A percentile compares a stretch with the other conserved stretches of the same genome.
phyloP scores from a whole-genome alignment of 2,329 filamentous ascomycete genomes.

The Lecanoromycetidae sp. region DNA sequence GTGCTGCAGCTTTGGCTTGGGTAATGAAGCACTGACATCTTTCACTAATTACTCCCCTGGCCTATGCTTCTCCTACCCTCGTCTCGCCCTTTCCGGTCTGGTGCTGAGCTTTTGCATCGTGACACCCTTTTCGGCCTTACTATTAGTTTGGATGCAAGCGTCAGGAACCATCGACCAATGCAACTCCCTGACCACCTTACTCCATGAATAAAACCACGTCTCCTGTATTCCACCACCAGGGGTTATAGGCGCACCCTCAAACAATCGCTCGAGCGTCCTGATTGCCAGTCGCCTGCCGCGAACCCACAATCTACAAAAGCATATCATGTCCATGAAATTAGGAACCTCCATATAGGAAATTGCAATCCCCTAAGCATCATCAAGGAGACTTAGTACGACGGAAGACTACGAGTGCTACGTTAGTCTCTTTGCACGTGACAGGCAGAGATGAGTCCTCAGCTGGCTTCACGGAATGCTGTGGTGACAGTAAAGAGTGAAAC shows the following conservation, averaged over 20 bases:
- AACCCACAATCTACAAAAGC: not conserved
- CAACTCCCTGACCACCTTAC: not conserved
- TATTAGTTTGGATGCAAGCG: constrained; percentile 3
- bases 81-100: not conserved
- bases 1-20: not conserved
- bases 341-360: not conserved
- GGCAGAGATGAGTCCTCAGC: constrained; percentile 13
- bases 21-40: constrained; percentile 1
- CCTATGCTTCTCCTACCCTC: not conserved
- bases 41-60: not conserved
- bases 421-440: not conserved
- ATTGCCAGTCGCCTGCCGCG: not conserved
- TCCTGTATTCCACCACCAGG: not conserved
- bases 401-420: too few species aligned
- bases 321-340: not conserved
- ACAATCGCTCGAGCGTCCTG: constrained; percentile 7
- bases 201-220: not conserved
- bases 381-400: not conserved
- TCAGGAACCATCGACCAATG: not conserved
- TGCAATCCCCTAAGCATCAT: not conserved
- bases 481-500: constrained; percentile 15
- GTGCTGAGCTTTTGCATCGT: not conserved
- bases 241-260: constrained; percentile 8
- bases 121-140: not conserved
- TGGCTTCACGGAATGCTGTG: constrained; percentile 2